Evolutionary conservation across 1,284 basidiomycete species (phyloP).

Genomic region (Cutaneotrichosporon sp.): DNA sequence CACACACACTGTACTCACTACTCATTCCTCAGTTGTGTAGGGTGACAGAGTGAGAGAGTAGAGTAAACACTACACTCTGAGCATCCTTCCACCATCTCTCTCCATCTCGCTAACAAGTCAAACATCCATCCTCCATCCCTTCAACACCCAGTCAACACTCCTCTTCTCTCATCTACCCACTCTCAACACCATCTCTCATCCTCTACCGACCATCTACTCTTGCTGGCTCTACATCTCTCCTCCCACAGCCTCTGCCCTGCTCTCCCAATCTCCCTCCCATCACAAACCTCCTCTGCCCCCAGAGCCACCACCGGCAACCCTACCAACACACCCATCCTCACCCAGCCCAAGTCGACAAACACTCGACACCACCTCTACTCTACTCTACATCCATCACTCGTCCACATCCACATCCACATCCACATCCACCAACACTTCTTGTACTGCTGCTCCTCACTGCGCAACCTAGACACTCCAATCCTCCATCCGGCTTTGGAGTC

Average conservation of each 20-base stretch:
- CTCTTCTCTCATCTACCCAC: neutral
- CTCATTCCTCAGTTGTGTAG: no score
- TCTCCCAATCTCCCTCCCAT: no score
- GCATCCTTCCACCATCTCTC: neutral
- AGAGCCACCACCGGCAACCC: neutral
- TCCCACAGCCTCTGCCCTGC: no score
- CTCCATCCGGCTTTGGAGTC: neutral
- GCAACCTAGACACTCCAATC: neutral
- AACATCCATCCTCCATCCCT: neutral
- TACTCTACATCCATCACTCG: neutral
- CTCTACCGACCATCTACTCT: no score
- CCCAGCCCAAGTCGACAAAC: neutral
- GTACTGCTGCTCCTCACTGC: neutral
- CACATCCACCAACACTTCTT: neutral
- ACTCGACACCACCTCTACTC: neutral
- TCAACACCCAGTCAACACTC: neutral
- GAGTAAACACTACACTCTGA: neutral
- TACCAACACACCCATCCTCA: constrained; percentile 6
- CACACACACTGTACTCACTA: no score
- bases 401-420: neutral
- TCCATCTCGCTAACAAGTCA: no score
- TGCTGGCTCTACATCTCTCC: no score
- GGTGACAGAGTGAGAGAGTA: no score
- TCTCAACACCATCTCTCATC: no score
- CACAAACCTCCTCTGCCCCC: neutral